Conservation (phyloP, 2,329 filamentous ascomycete genomes). For the Myriosclerotinia scirpicola region DNA sequence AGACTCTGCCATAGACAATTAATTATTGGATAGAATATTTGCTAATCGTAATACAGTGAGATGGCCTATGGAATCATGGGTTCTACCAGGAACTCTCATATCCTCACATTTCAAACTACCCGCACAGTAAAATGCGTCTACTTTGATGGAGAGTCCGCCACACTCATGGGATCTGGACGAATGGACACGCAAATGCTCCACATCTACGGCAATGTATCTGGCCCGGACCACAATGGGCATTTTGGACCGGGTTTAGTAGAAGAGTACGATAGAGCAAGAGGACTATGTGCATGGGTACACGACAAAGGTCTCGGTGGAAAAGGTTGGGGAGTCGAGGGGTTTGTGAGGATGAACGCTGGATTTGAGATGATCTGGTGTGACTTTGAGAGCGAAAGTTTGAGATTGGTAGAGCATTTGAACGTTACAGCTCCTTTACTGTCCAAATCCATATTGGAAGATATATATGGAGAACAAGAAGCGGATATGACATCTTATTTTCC, state of each 20-base stretch:
- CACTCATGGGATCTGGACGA: constrained; percentile 49
- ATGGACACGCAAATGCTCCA: constrained; percentile 52
- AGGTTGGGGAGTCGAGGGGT: constrained; percentile 51
- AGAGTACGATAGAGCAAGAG: constrained; percentile 50
- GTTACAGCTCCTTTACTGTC: constrained; percentile 47
- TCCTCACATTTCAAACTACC: constrained; percentile 52
- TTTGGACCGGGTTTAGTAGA: constrained; percentile 44
- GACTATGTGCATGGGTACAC: constrained; percentile 49
- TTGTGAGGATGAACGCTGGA: constrained; percentile 53
- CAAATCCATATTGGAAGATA: constrained; percentile 21
- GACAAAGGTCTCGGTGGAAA: constrained; percentile 45
- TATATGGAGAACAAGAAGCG: constrained; percentile 22
- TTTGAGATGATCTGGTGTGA: constrained; percentile 56
- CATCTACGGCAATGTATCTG: constrained; percentile 49
- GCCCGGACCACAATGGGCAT: constrained; percentile 32
- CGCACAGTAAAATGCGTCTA: constrained; percentile 47
- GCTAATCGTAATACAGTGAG: constrained; percentile 39
- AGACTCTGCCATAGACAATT: neutral
- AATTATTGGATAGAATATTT: neutral
- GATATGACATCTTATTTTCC: constrained; percentile 40
- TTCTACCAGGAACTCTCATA: constrained; percentile 44
- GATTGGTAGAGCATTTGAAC: constrained; percentile 48
- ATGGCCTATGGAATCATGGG: constrained; percentile 58
- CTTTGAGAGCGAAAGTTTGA: constrained; percentile 47
- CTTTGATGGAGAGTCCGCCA: constrained; percentile 52